Base-by-base conservation (phyloP, 108 stramenopile genomes). In the Chaetoceros tenuissimus region DNA sequence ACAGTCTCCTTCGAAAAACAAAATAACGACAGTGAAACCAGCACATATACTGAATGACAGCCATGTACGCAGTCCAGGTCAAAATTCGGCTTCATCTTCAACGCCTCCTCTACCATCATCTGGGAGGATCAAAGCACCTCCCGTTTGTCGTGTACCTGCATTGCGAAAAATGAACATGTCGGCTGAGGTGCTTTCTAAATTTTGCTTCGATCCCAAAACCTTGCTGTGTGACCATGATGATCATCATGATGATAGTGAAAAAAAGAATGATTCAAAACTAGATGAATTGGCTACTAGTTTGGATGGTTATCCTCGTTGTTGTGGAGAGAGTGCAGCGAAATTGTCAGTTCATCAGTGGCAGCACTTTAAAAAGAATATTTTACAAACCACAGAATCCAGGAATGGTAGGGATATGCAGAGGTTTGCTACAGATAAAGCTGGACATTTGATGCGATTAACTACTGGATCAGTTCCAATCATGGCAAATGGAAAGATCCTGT, bases 401-500 rank as follows among this genome's bases (percentile, higher is more conserved):
- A 80, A 84, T 49, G 89, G 89, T 20, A 71, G 89, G 2, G 54
- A 69, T 23, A 61, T 67, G 7, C 89, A 92, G 56, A 65, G 89
- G 8, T 92, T 81, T 76, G 61, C 56, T 19, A 61, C 72, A 5
- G 82, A 85, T 31, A 59, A 75, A 17, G 69, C 62, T 21, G 65
- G 63, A 24, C 47, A 63, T 34, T 57, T 62, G 7, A 62, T 83
- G 43, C 76, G 85, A 7, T 75, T 87, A 53, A 78, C 77, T 24
- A 84, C 84, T 28, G 89, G 89, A 0, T 80, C 77, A 56, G 75
- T 87, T 26, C 85, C 85, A 0, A 85, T 92, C 31, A 56, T 85
- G 20, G 55, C 71, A 7, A 81, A 78, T 57, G 86, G 90, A 2
- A 73, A 74, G 24, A 78, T 96, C 5, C 49, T 96, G 17, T 74